Percentiles rank a stretch among this genome's conserved stretches.
Conservation (phyloP, 2,329 filamentous ascomycete genomes). For the Metarhizium album region DNA sequence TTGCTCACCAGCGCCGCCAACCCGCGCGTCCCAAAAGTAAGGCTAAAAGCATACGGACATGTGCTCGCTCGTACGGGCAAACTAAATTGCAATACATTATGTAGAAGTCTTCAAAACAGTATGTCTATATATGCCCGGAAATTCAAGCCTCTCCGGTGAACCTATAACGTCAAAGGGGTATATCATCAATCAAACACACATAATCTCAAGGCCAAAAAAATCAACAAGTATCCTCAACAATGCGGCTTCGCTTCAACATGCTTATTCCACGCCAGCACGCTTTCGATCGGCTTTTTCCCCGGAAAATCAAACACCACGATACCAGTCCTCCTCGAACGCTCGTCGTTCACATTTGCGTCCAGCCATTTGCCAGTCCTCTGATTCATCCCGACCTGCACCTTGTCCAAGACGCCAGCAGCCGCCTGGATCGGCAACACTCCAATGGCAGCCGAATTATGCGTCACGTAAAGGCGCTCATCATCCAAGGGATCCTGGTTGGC, state of each 20-base stretch:
- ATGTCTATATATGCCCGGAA: not conserved
- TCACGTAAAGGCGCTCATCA: slow-evolving; percentile 31
- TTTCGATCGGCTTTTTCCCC: slow-evolving; percentile 29
- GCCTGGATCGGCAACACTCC: slow-evolving; percentile 38
- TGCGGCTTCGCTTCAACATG: not conserved
- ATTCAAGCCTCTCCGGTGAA: not conserved
- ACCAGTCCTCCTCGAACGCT: slow-evolving; percentile 25
- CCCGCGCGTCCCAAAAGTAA: too few species aligned
- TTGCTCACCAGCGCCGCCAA: too few species aligned
- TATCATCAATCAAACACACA: not conserved
- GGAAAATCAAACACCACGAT: slow-evolving; percentile 39
- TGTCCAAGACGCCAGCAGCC: slow-evolving; percentile 33
- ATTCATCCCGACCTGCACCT: slow-evolving; percentile 33
- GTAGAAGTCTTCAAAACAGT: too few species aligned
- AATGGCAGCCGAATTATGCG: slow-evolving; percentile 36
- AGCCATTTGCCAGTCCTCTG: slow-evolving; percentile 36
- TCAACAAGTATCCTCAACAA: not conserved
- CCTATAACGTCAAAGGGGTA: not conserved
- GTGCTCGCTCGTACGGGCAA: too few species aligned
- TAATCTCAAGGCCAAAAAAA: not conserved
- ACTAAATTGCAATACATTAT: too few species aligned
- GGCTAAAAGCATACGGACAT: too few species aligned
- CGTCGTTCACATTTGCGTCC: slow-evolving; percentile 16
- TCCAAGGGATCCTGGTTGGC: slow-evolving; percentile 20
- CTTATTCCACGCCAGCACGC: slow-evolving; percentile 30